Evolutionary conservation across 257 asterid species (phyloP).

Genomic region (Sherardia arvensis): DNA sequence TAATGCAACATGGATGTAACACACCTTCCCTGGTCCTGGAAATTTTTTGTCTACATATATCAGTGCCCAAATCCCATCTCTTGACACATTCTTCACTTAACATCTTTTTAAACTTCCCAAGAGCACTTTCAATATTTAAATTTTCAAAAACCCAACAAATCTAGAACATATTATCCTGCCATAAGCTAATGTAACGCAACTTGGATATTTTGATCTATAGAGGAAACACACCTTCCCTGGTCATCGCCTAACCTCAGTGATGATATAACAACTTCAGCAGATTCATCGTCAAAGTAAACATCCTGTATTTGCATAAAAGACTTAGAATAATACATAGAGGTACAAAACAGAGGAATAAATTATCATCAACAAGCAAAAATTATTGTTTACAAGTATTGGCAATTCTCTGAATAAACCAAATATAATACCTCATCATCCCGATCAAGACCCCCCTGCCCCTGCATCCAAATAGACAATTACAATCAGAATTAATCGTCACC

Average conservation of each 20-base stretch:
- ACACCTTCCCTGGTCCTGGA: too few relatives aligned
- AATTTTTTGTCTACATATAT: neutral
- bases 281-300: conserved; percentile 89
- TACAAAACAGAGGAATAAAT: too few relatives aligned
- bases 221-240: conserved; percentile 79
- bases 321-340: conserved; percentile 1
- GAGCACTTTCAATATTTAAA: neutral
- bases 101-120: neutral
- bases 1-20: too few relatives aligned
- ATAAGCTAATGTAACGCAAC: neutral
- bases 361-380: too few relatives aligned
- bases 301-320: conserved; percentile 49
- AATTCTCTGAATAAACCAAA: neutral
- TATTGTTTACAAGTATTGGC: neutral
- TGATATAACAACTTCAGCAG: conserved; percentile 96
- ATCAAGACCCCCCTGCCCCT: conserved; percentile 75
- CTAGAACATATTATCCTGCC: neutral
- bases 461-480: conserved; percentile 16
- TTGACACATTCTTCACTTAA: too few relatives aligned
- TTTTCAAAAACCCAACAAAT: too few relatives aligned
- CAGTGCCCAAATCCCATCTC: neutral
- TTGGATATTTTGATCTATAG: neutral
- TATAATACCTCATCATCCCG: conserved; percentile 86
- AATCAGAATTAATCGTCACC: neutral
- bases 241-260: conserved; percentile 91